Conservation (phyloP, 2,329 filamentous ascomycete species). For the Fusarium redolens region DNA sequence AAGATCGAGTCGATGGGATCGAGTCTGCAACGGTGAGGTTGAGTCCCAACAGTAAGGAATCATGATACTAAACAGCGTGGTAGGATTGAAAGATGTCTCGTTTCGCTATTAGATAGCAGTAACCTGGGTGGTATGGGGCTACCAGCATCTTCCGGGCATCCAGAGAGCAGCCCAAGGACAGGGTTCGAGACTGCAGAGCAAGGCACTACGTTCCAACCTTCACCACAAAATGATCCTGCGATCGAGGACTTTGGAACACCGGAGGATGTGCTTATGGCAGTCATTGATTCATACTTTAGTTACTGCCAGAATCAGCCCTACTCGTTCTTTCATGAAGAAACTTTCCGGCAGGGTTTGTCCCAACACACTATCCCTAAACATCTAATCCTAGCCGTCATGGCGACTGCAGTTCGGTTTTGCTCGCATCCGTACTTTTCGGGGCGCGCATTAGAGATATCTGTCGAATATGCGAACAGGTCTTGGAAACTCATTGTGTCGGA, state of each 20-base stretch:
- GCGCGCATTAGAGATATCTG: background rate
- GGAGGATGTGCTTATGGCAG: background rate
- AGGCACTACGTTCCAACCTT: background rate
- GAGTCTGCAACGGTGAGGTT: background rate
- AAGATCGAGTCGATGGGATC: background rate
- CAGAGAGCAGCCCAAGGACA: background rate
- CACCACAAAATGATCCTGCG: background rate
- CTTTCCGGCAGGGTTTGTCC: background rate
- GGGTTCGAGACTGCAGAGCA: background rate
- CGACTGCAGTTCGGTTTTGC: background rate
- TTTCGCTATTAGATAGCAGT: background rate
- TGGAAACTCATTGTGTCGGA: background rate
- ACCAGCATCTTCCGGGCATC: background rate
- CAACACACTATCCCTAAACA: background rate
- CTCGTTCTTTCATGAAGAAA: background rate
- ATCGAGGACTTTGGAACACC: background rate
- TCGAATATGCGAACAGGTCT: background rate
- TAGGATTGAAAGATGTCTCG: background rate
- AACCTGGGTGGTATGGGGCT: background rate
- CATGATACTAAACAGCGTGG: background rate
- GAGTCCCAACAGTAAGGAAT: background rate
- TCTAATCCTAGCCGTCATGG: background rate
- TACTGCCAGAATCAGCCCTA: constrained; percentile 1
- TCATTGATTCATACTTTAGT: background rate
- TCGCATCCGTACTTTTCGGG: background rate